Percentiles rank a stretch among this genome's conserved stretches.
Conservation (phyloP, 305 asterid species). For the Caryopteris hybrid region DNA sequence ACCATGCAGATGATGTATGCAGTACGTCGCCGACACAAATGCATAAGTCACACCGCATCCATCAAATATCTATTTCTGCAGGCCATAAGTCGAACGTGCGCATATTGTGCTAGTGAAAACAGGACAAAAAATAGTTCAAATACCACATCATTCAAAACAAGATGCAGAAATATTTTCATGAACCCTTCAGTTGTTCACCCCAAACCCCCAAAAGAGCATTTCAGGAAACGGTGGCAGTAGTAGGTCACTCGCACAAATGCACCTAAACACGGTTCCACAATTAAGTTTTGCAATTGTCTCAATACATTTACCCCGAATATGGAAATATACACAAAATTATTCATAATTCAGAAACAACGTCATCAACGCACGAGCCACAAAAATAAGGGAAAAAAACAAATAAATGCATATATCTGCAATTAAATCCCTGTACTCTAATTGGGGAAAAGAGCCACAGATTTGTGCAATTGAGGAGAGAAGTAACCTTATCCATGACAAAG, state of each 20-base stretch:
- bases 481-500: slow-evolving; percentile 52
- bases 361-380: background rate
- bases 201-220: background rate
- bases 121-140: background rate
- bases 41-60: too few relatives aligned
- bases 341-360: background rate
- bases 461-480: background rate
- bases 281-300: background rate
- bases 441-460: background rate
- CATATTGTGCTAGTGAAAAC: too few relatives aligned
- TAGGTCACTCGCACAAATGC: background rate
- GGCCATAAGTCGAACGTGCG: too few relatives aligned
- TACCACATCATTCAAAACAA: background rate
- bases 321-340: background rate
- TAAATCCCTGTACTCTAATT: background rate
- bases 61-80: too few relatives aligned
- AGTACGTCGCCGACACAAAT: too few relatives aligned
- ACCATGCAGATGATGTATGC: too few relatives aligned
- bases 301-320: background rate
- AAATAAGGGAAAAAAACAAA: background rate
- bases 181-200: background rate
- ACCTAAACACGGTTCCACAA: background rate
- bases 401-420: background rate
- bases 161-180: background rate
- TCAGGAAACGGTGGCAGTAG: background rate